phyloP scores from a whole-genome alignment of 2,329 filamentous ascomycete genomes.

The Penicillium sp. region DNA sequence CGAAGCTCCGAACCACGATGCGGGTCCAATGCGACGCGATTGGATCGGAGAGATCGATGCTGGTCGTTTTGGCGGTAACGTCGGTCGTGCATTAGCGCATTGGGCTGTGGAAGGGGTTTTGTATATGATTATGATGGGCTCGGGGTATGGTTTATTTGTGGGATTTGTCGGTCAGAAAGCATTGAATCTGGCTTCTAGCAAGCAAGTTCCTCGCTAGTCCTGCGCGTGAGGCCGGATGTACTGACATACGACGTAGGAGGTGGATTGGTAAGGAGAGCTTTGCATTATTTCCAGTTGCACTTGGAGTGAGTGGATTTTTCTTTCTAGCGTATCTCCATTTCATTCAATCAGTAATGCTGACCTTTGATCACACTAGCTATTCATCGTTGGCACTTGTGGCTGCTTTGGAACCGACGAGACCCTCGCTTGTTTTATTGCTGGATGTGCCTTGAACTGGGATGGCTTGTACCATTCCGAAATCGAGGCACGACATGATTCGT shows the following conservation, averaged over 20 bases:
- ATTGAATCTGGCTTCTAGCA: slow-evolving; percentile 50
- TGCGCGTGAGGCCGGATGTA: slow-evolving; percentile 9
- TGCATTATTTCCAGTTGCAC: slow-evolving; percentile 58
- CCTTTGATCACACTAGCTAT: slow-evolving; percentile 54
- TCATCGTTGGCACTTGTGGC: slow-evolving; percentile 64
- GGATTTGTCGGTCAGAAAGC: slow-evolving; percentile 57
- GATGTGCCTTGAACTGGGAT: slow-evolving; percentile 67
- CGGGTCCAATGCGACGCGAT: slow-evolving; percentile 32
- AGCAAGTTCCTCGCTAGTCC: slow-evolving; percentile 22
- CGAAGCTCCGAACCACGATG: slow-evolving; percentile 35
- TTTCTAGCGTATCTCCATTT: not conserved
- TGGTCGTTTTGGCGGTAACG: slow-evolving; percentile 60
- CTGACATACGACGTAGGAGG: slow-evolving; percentile 41
- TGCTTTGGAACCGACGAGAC: slow-evolving; percentile 65
- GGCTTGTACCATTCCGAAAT: slow-evolving; percentile 64
- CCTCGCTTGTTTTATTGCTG: slow-evolving; percentile 66
- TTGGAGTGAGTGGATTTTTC: slow-evolving; percentile 49
- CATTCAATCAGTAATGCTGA: not conserved
- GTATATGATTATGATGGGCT: slow-evolving; percentile 63
- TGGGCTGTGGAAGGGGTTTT: slow-evolving; percentile 67
- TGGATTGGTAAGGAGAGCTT: slow-evolving; percentile 65
- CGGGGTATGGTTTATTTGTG: slow-evolving; percentile 59
- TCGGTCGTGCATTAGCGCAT: slow-evolving; percentile 59
- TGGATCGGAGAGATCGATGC: slow-evolving; percentile 48
- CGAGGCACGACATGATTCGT: slow-evolving; percentile 63